Percentiles rank a stretch among this genome's conserved stretches.
Evolutionary conservation across 768 basidiomycete genomes (phyloP).

Genomic region (Tremella mesenterica): DNA sequence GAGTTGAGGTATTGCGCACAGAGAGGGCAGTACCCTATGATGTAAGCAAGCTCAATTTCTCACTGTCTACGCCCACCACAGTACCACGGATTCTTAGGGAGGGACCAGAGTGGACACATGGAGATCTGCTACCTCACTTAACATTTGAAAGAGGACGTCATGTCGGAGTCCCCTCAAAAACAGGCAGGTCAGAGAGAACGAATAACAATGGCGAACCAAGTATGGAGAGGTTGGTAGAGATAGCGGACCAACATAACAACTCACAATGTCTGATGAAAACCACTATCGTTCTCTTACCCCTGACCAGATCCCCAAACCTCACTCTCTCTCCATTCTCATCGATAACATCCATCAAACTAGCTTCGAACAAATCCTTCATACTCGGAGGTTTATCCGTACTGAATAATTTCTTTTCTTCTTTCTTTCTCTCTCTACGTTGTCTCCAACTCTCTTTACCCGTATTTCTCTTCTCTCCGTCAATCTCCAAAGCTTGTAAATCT

Average conservation of each 20-base stretch:
- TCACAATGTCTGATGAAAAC: constrained; percentile 84
- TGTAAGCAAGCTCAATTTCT: constrained; percentile 5
- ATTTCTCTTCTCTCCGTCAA: too few species aligned
- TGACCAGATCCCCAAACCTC: constrained; percentile 57
- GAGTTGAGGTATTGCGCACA: constrained; percentile 83
- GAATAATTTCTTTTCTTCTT: constrained; percentile 34
- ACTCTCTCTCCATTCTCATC: constrained; percentile 60
- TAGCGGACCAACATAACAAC: too few species aligned
- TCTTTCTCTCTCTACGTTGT: constrained; percentile 28
- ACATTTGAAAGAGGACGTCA: too few species aligned
- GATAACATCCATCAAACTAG: constrained; percentile 57
- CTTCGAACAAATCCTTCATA: constrained; percentile 53
- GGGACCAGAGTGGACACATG: too few species aligned
- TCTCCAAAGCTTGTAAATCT: too few species aligned
- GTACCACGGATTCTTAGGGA: too few species aligned
- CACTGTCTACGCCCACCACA: not conserved
- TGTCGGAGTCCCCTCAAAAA: too few species aligned
- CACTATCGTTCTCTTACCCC: constrained; percentile 56
- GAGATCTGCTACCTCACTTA: too few species aligned
- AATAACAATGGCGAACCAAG: too few species aligned
- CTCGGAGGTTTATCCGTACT: constrained; percentile 49
- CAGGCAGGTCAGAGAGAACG: too few species aligned
- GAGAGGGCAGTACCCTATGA: constrained; percentile 56
- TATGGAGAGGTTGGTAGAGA: too few species aligned
- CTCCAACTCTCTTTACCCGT: constrained; percentile 26